A percentile compares a stretch with the other conserved stretches of the same genome.
Evolutionary conservation across 2,329 filamentous ascomycete genomes (phyloP).

Genomic region (Pseudocercospora ulei): DNA sequence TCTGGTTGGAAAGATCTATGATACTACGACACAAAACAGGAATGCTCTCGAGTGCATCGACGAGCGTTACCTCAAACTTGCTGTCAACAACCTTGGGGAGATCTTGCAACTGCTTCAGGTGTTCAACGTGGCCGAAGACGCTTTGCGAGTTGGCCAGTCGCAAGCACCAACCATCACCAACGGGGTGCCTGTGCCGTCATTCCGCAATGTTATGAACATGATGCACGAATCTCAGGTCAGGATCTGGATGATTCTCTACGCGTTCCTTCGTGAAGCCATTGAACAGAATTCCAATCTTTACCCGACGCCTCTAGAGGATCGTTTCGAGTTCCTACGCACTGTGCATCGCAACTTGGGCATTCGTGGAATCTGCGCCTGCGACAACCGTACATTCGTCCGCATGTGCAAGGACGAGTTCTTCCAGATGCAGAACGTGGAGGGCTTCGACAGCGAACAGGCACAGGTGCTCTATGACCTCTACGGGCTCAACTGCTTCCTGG

Average conservation of each 20-base stretch:
- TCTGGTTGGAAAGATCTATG: constrained; percentile 60
- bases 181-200: constrained; percentile 30
- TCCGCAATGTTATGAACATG: constrained; percentile 32
- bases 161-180: constrained; percentile 51
- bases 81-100: constrained; percentile 60
- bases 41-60: constrained; percentile 75
- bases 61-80: constrained; percentile 62
- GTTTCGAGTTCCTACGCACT: constrained; percentile 68
- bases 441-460: constrained; percentile 76
- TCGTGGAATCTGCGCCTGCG: constrained; percentile 72
- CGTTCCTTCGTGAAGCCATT: constrained; percentile 65
- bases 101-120: constrained; percentile 67
- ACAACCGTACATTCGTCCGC: constrained; percentile 79
- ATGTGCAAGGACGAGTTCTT: constrained; percentile 80
- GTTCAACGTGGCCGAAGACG: constrained; percentile 73
- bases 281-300: constrained; percentile 57
- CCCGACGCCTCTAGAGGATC: constrained; percentile 56
- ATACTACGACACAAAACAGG: constrained; percentile 55
- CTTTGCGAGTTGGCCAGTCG: constrained; percentile 66
- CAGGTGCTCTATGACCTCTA: constrained; percentile 78
- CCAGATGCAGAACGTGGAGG: constrained; percentile 62
- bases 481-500: constrained; percentile 54
- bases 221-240: constrained; percentile 80
- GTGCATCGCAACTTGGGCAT: constrained; percentile 77
- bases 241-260: constrained; percentile 80